A percentile compares a stretch with the other conserved stretches of the same genome.
phyloP scores from a whole-genome alignment of 1,284 basidiomycete genomes.

The Phlebopus sp. region DNA sequence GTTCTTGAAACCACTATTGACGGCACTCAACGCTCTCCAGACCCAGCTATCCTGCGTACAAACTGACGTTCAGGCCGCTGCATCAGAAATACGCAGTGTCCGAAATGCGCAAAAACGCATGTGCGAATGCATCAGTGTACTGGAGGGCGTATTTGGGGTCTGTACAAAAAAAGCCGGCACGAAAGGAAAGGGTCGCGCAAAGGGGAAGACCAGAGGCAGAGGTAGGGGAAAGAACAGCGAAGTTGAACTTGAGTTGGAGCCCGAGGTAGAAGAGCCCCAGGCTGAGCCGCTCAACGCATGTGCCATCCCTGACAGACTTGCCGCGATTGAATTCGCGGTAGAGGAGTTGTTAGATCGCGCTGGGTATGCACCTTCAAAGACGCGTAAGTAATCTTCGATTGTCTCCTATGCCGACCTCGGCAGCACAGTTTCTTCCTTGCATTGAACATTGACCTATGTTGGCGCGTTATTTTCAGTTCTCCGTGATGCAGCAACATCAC shows the following conservation, averaged over 20 bases:
- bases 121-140: conserved; percentile 4
- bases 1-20: background rate
- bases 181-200: background rate
- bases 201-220: background rate
- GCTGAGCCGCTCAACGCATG: conserved; percentile 3
- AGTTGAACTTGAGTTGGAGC: background rate
- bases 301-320: conserved; percentile 14
- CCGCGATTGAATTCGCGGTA: conserved; percentile 21
- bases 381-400: conserved; percentile 11
- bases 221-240: background rate
- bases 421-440: background rate
- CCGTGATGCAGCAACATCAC: background rate
- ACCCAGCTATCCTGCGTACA: conserved; percentile 14
- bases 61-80: conserved; percentile 15
- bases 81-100: conserved; percentile 18
- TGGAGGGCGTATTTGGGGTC: conserved; percentile 20
- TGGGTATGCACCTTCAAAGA: background rate
- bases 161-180: background rate
- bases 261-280: background rate
- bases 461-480: background rate
- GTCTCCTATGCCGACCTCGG: background rate
- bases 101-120: conserved; percentile 15
- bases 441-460: background rate
- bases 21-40: conserved; percentile 14
- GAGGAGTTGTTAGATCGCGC: conserved; percentile 15